phyloP scores from a whole-genome alignment of 352 stramenopile species.

The Pseudoperonospora humuli region DNA sequence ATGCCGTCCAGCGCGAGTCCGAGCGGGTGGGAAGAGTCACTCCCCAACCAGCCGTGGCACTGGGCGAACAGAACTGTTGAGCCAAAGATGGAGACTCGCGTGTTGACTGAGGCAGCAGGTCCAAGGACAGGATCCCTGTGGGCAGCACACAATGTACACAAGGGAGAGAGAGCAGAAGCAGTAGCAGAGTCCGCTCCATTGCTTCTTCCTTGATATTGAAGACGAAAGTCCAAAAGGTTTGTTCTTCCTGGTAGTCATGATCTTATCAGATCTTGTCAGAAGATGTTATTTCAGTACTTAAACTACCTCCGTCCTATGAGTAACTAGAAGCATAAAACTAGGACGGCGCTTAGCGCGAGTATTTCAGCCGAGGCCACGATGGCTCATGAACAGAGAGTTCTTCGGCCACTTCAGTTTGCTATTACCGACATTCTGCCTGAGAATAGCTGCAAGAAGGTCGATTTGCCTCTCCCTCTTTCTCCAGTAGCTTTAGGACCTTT shows the following conservation, averaged over 20 bases:
- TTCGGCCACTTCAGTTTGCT: too few relatives aligned
- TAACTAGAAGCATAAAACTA: too few relatives aligned
- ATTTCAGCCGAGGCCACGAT: too few relatives aligned
- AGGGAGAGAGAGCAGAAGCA: slow-evolving; percentile 19
- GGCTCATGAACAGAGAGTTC: too few relatives aligned
- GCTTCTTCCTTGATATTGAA: slow-evolving; percentile 4
- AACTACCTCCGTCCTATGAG: too few relatives aligned
- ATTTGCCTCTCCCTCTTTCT: too few relatives aligned
- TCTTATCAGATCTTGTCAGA: too few relatives aligned
- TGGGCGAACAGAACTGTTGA: slow-evolving; percentile 49
- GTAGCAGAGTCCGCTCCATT: slow-evolving; percentile 1
- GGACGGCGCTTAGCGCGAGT: too few relatives aligned
- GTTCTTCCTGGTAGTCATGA: neutral
- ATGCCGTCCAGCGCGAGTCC: slow-evolving; percentile 47
- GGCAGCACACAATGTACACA: slow-evolving; percentile 28
- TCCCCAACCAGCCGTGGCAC: slow-evolving; percentile 46
- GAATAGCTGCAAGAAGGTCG: too few relatives aligned
- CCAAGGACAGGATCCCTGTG: slow-evolving; percentile 34
- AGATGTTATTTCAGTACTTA: too few relatives aligned
- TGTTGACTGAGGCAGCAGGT: slow-evolving; percentile 19
- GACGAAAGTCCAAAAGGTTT: neutral
- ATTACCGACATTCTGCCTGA: too few relatives aligned
- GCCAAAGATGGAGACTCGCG: slow-evolving; percentile 25
- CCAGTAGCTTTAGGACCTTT: too few relatives aligned
- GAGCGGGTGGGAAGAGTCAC: slow-evolving; percentile 34